Conservation (phyloP, 2,329 filamentous ascomycete species). For the Monosporascus sp. region DNA sequence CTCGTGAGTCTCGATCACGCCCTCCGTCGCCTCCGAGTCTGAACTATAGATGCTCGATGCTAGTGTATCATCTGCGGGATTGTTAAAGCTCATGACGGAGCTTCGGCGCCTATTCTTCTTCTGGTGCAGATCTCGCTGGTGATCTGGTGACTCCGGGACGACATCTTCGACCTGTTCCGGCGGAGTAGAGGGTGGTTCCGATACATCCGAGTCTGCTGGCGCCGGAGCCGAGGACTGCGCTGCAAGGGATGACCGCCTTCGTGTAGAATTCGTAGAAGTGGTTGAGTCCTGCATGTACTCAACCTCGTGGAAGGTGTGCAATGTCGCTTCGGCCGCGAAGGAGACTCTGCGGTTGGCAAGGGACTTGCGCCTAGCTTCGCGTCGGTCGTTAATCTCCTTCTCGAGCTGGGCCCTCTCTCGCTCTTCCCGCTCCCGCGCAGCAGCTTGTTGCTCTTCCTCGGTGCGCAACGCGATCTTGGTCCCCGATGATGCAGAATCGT, state of each 20-base stretch:
- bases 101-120: constrained; percentile 52
- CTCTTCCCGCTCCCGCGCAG: constrained; percentile 64
- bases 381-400: constrained; percentile 61
- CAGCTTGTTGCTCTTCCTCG: constrained; percentile 66
- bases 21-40: constrained; percentile 53
- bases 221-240: constrained; percentile 20
- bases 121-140: constrained; percentile 60
- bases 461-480: constrained; percentile 61
- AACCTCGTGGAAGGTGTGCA: constrained; percentile 95
- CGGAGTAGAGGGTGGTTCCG: constrained; percentile 56
- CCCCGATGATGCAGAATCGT: constrained; percentile 27
- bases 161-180: constrained; percentile 56
- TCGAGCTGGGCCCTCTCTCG: constrained; percentile 54
- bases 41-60: constrained; percentile 77
- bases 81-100: constrained; percentile 62
- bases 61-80: constrained; percentile 59
- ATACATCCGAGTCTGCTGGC: constrained; percentile 35
- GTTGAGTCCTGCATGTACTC: constrained; percentile 86
- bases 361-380: constrained; percentile 87
- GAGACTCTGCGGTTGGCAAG: constrained; percentile 90
- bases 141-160: constrained; percentile 53
- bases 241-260: constrained; percentile 61
- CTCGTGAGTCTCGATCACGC: constrained; percentile 49
- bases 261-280: constrained; percentile 69
- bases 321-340: constrained; percentile 92